Conservation (phyloP, 1,284 basidiomycete genomes). For the Austroboletus novae-zelandiae region DNA sequence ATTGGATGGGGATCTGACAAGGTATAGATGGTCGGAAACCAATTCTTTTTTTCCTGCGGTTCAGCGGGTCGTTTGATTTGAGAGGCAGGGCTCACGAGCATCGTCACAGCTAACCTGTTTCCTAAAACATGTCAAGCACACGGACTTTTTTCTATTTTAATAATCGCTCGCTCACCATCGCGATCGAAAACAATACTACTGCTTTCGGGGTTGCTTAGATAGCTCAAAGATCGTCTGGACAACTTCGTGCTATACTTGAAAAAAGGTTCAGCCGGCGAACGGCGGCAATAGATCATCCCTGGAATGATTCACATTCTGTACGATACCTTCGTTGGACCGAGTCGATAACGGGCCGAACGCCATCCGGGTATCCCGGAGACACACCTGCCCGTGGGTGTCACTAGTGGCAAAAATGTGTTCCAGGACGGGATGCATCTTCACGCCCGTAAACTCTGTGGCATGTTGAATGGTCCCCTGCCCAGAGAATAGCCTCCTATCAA, state of each 20-base stretch:
- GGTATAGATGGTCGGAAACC: conserved; percentile 66
- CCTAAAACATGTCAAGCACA: conserved; percentile 40
- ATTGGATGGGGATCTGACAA: conserved; percentile 64
- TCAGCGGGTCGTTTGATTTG: conserved; percentile 1
- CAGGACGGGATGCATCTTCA: conserved; percentile 61
- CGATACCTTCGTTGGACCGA: conserved; percentile 50
- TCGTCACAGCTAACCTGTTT: conserved; percentile 56
- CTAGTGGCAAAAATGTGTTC: conserved; percentile 66
- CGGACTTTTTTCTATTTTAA: conserved; percentile 1
- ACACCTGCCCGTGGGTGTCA: conserved; percentile 54
- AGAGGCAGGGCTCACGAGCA: conserved; percentile 48
- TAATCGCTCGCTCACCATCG: conserved; percentile 43
- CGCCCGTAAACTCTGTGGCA: conserved; percentile 54
- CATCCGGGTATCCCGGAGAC: conserved; percentile 74
- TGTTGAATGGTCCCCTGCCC: conserved; percentile 53
- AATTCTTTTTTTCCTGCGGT: conserved; percentile 44
- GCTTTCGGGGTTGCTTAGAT: conserved; percentile 57
- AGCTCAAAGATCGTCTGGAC: conserved; percentile 38
- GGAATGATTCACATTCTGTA: conserved; percentile 43
- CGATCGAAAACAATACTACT: conserved; percentile 66
- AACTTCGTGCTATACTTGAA: conserved; percentile 64
- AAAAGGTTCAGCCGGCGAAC: conserved; percentile 8
- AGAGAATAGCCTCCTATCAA: conserved; percentile 30
- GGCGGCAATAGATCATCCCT: conserved; percentile 6
- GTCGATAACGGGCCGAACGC: conserved; percentile 54